Conservation (phyloP, 2,329 filamentous ascomycete species). For the Penicillium corylophilum region DNA sequence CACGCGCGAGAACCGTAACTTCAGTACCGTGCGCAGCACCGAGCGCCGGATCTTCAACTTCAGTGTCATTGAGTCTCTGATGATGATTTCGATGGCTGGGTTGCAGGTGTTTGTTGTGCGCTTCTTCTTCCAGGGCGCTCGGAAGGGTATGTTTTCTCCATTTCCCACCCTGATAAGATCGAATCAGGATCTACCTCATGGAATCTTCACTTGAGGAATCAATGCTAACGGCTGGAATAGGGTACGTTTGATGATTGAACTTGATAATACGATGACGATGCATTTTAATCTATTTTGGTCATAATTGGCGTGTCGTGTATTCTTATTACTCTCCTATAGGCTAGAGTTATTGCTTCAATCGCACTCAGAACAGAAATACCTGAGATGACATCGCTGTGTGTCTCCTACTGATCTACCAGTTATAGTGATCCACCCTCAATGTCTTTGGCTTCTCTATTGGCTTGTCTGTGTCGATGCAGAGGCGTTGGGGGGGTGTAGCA, state of each 20-base stretch:
- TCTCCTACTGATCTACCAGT: not conserved
- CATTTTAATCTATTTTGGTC: conserved; percentile 19
- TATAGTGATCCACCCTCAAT: not conserved
- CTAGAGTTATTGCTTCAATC: conserved; percentile 8
- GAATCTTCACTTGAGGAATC: not conserved
- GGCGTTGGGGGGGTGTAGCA: not conserved
- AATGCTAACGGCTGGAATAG: conserved; percentile 19
- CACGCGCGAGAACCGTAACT: conserved; percentile 97
- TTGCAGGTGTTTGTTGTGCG: conserved; percentile 95
- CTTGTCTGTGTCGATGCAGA: not conserved
- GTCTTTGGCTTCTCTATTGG: not conserved
- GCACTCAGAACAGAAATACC: conserved; percentile 7
- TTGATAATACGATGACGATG: conserved; percentile 31
- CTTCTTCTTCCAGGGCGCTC: conserved; percentile 95
- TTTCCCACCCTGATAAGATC: not conserved
- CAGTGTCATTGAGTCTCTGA: conserved; percentile 83
- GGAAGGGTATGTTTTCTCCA: conserved; percentile 55
- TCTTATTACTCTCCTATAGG: conserved; percentile 14
- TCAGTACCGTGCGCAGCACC: conserved; percentile 94
- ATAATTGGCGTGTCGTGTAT: conserved; percentile 9
- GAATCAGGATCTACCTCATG: not conserved
- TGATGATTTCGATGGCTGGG: conserved; percentile 94
- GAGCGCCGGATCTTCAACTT: conserved; percentile 97
- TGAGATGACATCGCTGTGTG: conserved; percentile 2
- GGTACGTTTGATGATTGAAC: conserved; percentile 40